phyloP scores from a whole-genome alignment of 2,329 filamentous ascomycete species.

The Colletotrichum theobromicola region DNA sequence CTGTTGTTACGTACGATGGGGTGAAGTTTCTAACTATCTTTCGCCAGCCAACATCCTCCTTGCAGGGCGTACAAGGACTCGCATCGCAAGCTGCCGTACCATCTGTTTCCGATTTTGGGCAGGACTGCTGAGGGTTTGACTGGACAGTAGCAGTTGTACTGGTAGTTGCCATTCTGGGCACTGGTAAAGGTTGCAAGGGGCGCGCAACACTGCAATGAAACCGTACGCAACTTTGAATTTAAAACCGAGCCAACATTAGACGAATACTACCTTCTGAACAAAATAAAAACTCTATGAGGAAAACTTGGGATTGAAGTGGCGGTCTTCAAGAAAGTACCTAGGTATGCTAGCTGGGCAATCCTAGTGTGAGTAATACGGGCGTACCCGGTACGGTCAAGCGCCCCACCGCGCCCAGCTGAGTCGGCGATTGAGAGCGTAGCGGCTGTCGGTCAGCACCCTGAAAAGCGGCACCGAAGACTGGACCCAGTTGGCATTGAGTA shows the following conservation, averaged over 20 bases:
- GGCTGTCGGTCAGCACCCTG: background rate
- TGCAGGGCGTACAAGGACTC: slow-evolving; percentile 24
- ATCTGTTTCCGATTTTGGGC: background rate
- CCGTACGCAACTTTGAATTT: background rate
- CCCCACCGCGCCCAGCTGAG: background rate
- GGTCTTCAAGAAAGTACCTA: background rate
- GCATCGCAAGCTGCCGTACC: background rate
- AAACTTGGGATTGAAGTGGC: background rate
- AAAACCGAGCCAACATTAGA: background rate
- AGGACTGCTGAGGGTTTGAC: background rate
- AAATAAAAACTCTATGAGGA: background rate
- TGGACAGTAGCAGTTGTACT: background rate
- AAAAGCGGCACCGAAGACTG: background rate
- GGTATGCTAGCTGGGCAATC: background rate
- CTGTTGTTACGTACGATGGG: slow-evolving; percentile 49
- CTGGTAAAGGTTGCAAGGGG: background rate
- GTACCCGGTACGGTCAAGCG: background rate
- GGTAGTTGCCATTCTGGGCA: background rate
- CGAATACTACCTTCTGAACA: background rate
- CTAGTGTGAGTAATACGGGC: background rate
- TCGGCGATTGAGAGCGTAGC: background rate
- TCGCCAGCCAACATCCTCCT: slow-evolving; percentile 45
- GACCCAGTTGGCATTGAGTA: background rate
- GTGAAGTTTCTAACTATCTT: slow-evolving; percentile 58
- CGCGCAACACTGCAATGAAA: background rate